Conservation (phyloP, 1,139 yeast species). For the Saccharomyces hybrid region DNA sequence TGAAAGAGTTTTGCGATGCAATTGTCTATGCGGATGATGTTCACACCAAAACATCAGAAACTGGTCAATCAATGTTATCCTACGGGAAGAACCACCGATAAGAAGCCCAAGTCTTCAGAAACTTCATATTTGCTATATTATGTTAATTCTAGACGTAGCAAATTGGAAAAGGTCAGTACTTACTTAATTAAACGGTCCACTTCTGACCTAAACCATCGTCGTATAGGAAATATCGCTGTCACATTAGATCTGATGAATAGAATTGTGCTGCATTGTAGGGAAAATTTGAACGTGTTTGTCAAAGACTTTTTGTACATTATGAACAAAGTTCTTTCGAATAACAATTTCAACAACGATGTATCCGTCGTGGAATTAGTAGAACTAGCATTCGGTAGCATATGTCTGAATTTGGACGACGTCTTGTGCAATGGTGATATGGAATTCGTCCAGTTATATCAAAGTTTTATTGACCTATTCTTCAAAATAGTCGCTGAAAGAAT, state of each 20-base stretch:
- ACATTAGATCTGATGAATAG: slow-evolving; percentile 65
- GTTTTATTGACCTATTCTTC: slow-evolving; percentile 33
- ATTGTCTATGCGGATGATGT: slow-evolving; percentile 30
- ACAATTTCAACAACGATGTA: slow-evolving; percentile 27
- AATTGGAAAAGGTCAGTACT: slow-evolving; percentile 75
- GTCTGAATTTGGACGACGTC: slow-evolving; percentile 57
- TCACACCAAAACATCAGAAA: slow-evolving; percentile 80
- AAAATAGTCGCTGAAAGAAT: slow-evolving; percentile 20
- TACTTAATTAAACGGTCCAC: slow-evolving; percentile 60
- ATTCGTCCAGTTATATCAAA: slow-evolving; percentile 40
- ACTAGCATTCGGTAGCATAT: slow-evolving; percentile 41
- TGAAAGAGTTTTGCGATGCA: neutral
- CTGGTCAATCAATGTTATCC: slow-evolving; percentile 90
- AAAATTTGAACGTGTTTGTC: slow-evolving; percentile 80
- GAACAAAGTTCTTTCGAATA: slow-evolving; percentile 25
- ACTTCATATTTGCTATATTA: slow-evolving; percentile 80
- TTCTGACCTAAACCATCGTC: slow-evolving; percentile 52
- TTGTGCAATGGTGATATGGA: slow-evolving; percentile 65
- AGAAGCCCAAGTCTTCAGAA: slow-evolving; percentile 88
- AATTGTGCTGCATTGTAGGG: slow-evolving; percentile 67
- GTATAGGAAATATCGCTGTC: slow-evolving; percentile 77
- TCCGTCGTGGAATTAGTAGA: slow-evolving; percentile 26
- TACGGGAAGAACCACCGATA: slow-evolving; percentile 74
- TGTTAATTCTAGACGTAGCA: slow-evolving; percentile 85
- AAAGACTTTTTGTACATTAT: slow-evolving; percentile 46